Percentiles rank a stretch among this genome's conserved stretches.
These are phyloP conservation scores for Castanea mollissima DNA, from an alignment of 306 rosid genomes.

Conservation along the genomic window DNA sequence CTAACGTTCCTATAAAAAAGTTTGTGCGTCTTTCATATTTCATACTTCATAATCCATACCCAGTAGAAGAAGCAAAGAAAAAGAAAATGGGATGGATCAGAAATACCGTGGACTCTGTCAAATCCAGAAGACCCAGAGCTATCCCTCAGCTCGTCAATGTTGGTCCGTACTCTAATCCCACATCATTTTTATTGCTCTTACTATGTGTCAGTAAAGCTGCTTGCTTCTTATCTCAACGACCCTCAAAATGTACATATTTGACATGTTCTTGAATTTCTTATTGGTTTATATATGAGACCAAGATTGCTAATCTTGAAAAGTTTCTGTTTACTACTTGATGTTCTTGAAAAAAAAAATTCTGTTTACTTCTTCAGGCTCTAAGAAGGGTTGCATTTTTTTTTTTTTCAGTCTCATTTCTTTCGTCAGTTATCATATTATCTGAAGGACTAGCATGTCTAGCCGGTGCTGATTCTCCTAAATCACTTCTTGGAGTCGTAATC, in stretches of 20 bases:
- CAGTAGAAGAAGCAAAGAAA: too few species aligned
- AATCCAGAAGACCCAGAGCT: not conserved
- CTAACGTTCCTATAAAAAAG: too few species aligned
- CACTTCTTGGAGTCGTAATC: slow-evolving; percentile 42
- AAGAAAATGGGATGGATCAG: slow-evolving; percentile 58
- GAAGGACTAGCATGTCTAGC: slow-evolving; percentile 25
- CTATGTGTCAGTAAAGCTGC: not conserved
- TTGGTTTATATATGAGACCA: too few species aligned
- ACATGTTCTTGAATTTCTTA: too few species aligned
- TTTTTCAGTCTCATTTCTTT: slow-evolving; percentile 58
- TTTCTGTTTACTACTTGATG: not conserved
- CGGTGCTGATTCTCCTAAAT: too few species aligned
- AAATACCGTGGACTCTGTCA: not conserved
- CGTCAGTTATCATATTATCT: slow-evolving; percentile 70
- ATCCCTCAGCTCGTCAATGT: slow-evolving; percentile 47
- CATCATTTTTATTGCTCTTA: not conserved
- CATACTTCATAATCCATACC: too few species aligned
- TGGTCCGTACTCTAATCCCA: slow-evolving; percentile 29
- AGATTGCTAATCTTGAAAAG: not conserved
- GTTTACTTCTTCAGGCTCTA: too few species aligned
- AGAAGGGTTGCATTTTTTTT: not conserved
- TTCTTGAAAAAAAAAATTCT: not conserved
- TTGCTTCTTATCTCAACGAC: too few species aligned
- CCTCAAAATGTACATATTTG: too few species aligned
- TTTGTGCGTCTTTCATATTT: too few species aligned